phyloP scores from a whole-genome alignment of 352 stramenopile genomes.

The Thalassiosira exigua region DNA sequence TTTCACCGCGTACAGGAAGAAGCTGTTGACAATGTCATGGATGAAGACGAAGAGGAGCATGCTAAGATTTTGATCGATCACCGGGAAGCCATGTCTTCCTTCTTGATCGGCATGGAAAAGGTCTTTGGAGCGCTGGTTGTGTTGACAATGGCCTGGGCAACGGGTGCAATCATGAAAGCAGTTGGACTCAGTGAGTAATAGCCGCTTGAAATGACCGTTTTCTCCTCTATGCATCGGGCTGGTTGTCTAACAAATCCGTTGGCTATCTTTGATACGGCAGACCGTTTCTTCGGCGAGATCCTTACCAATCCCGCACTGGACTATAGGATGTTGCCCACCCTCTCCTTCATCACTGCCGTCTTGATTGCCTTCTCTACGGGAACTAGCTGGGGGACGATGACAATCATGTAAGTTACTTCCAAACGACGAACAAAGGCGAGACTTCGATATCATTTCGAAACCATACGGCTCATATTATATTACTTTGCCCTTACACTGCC shows the following conservation, averaged over 20 bases:
- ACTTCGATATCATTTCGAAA: background rate
- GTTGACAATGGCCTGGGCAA: slow-evolving; percentile 73
- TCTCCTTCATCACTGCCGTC: slow-evolving; percentile 73
- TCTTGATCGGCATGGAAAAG: slow-evolving; percentile 70
- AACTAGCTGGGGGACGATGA: slow-evolving; percentile 79
- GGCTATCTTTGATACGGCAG: no score
- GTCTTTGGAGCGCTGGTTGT: slow-evolving; percentile 69
- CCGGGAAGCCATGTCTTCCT: slow-evolving; percentile 63
- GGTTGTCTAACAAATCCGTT: no score
- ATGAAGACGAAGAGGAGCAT: slow-evolving; percentile 40
- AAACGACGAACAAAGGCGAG: background rate
- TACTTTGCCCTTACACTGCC: no score
- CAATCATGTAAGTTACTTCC: slow-evolving; percentile 62
- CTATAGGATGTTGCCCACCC: slow-evolving; percentile 60
- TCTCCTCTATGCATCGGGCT: slow-evolving; percentile 4
- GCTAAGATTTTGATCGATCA: slow-evolving; percentile 58
- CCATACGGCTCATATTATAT: background rate
- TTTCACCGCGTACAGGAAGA: background rate
- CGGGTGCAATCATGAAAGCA: slow-evolving; percentile 65
- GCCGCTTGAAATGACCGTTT: background rate
- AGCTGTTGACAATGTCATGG: slow-evolving; percentile 13
- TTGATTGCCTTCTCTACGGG: slow-evolving; percentile 77
- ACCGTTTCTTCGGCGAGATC: slow-evolving; percentile 68
- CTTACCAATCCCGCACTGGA: slow-evolving; percentile 35
- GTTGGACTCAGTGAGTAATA: slow-evolving; percentile 54